Percentiles rank a stretch among this genome's conserved stretches.
These are phyloP conservation scores for Lentinula guzmanii DNA, from an alignment of 768 basidiomycete species.

Conservation along the genomic window DNA sequence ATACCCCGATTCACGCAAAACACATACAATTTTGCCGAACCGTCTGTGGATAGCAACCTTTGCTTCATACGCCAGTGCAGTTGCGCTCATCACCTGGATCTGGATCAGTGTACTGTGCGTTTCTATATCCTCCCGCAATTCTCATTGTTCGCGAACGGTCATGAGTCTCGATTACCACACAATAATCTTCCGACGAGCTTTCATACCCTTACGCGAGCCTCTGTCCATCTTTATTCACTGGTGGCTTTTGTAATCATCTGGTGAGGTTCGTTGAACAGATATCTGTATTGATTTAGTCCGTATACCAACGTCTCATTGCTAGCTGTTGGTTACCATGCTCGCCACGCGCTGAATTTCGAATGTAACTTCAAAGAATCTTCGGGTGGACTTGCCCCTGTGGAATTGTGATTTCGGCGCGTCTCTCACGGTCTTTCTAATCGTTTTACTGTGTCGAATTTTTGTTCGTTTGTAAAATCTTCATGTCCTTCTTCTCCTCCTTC, in stretches of 20 bases:
- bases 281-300: no score
- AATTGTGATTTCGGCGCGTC: neutral
- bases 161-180: conserved; percentile 7
- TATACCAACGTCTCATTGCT: neutral
- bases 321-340: conserved; percentile 2
- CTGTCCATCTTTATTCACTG: conserved; percentile 12
- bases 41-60: neutral
- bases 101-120: neutral
- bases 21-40: no score
- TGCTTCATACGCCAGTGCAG: neutral
- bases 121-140: neutral
- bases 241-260: neutral
- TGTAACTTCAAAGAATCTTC: neutral
- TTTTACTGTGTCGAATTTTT: neutral
- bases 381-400: neutral
- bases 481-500: neutral
- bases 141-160: neutral
- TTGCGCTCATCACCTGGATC: neutral
- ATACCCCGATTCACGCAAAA: neutral
- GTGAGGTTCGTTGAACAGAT: conserved; percentile 2
- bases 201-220: conserved; percentile 10
- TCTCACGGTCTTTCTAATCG: neutral
- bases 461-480: neutral
- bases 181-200: conserved; percentile 15
- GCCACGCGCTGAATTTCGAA: neutral